Evolutionary conservation across 495 filamentous ascomycete genomes (phyloP), one percentile per base, ranked within the genome.

Genomic region (Trichoderma virens): DNA sequence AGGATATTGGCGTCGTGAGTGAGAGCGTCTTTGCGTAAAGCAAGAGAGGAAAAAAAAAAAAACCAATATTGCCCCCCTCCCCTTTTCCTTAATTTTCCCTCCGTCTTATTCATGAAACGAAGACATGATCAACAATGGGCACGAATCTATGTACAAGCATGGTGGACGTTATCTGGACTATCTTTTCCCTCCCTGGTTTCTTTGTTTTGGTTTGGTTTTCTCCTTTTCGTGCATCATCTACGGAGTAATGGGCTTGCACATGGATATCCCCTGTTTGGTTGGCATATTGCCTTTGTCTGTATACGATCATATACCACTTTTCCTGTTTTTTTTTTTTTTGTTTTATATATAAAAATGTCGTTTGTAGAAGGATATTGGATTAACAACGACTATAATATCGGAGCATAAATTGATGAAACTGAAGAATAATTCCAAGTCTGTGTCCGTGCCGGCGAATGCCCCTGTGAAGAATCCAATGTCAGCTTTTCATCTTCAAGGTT

Each of bases 131-230:
- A 56, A 56, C 51, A 56, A 56, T 16, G 51, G 51, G 23, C 25
- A 56, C n/a, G 51, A 56, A 30, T 56, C 51, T 56, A 56, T 56
- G 51, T 27, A 56, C 27, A 56, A 56, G 51, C 27, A 56, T 56
- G 51, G 27, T 56, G 51, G 51, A 56, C 25, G 9, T 11, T 30
- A 56, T 11, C n/a, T 8, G 51, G 51, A 27, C 47, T 56, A 3
- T 56, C 27, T 56, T 30, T 13, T 30, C 27, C n/a, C n/a, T 27
- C 16, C 51, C n/a, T 56, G 23, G 18, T 56, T 56, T 27, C 20
- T 27, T 56, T 11, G 14, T 28, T 56, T 4, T 28, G 23, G 23
- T 28, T 35, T 4, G 5, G 32, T 11, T 35, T 35, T 35, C 11
- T 4, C 11, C 32, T 11, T 35, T 35, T 11, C 11, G 32, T 4